Conservation (phyloP, 352 stramenopile genomes). For the Phytophthora constricta region DNA sequence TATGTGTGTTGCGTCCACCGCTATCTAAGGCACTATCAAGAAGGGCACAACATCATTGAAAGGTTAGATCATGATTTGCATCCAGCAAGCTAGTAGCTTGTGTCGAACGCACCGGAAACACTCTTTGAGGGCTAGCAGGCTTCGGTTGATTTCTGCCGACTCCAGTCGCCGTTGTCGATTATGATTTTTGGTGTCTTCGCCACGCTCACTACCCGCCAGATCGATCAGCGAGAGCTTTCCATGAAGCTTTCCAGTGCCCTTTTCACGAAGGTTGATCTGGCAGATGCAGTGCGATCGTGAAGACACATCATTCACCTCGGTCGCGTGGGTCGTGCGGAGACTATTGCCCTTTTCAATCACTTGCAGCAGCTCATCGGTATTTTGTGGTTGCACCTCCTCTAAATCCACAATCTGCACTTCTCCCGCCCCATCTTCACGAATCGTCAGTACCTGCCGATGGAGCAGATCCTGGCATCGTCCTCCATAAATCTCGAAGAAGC, state of each 20-base stretch:
- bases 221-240: constrained; percentile 97
- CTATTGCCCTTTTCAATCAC: constrained; percentile 94
- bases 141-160: constrained; percentile 98
- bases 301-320: constrained; percentile 96
- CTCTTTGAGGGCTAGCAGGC: constrained; percentile 96
- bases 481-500: constrained; percentile 98
- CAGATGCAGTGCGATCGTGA: constrained; percentile 96
- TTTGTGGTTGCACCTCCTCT: constrained; percentile 89
- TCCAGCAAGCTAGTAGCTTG: not conserved
- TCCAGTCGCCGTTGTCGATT: constrained; percentile 94
- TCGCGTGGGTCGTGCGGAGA: constrained; percentile 95
- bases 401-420: constrained; percentile 97
- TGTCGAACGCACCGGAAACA: constrained; percentile 86
- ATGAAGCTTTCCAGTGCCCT: constrained; percentile 50
- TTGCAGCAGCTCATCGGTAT: constrained; percentile 92
- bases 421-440: constrained; percentile 93
- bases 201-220: constrained; percentile 95
- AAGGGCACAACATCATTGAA: constrained; percentile 8
- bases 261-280: constrained; percentile 89
- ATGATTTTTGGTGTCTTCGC: constrained; percentile 95
- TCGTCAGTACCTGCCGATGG: constrained; percentile 89
- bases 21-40: constrained; percentile 87
- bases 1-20: constrained; percentile 88
- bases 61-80: not conserved
- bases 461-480: constrained; percentile 96